phyloP scores from a whole-genome alignment of 2,329 filamentous ascomycete genomes.

The Sclerotiophoma versabilis region DNA sequence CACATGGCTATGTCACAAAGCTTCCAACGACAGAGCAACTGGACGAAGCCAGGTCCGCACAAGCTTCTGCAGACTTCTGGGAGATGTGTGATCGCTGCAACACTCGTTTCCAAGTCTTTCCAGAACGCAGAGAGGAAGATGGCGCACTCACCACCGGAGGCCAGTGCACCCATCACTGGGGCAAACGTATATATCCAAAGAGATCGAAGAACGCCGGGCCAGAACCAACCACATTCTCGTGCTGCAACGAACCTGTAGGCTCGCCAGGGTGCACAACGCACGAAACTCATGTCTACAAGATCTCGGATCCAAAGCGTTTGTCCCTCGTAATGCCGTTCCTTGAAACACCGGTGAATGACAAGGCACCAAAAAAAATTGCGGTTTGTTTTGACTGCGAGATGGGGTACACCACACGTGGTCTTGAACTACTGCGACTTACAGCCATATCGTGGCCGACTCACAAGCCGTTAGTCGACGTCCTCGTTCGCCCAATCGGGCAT shows the following conservation, averaged over 20 bases:
- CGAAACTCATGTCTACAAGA: conserved; percentile 86
- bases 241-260: conserved; percentile 79
- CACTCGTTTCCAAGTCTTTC: conserved; percentile 89
- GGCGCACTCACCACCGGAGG: conserved; percentile 83
- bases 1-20: conserved; percentile 76
- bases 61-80: conserved; percentile 74
- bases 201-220: conserved; percentile 61
- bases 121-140: conserved; percentile 75
- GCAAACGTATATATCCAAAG: conserved; percentile 65
- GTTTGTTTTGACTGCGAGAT: conserved; percentile 97
- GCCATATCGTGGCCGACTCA: conserved; percentile 86
- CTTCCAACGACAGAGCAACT: conserved; percentile 73
- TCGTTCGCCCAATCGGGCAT: conserved; percentile 84
- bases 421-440: conserved; percentile 90
- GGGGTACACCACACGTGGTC: conserved; percentile 87
- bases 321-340: conserved; percentile 81
- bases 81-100: conserved; percentile 89
- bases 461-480: conserved; percentile 77
- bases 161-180: conserved; percentile 81
- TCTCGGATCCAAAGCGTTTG: conserved; percentile 75
- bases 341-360: conserved; percentile 72
- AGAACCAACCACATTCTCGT: conserved; percentile 70
- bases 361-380: conserved; percentile 57
- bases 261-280: conserved; percentile 78
- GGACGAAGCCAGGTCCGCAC: conserved; percentile 68